phyloP scores from a whole-genome alignment of 2,329 filamentous ascomycete genomes.

The Emmonsia crescens region DNA sequence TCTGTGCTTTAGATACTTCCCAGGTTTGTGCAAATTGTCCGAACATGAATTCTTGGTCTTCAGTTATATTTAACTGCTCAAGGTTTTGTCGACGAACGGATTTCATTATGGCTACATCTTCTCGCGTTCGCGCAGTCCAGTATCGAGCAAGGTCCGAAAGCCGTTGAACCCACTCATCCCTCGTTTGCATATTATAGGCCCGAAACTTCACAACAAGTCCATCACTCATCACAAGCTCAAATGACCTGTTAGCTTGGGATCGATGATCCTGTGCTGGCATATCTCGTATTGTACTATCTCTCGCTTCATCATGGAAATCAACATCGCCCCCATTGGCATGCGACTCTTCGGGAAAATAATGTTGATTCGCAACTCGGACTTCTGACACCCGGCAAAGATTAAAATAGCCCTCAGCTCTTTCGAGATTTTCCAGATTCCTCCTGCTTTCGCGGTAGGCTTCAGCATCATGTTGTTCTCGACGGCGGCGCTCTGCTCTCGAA shows the following conservation, averaged over 20 bases:
- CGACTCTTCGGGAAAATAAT: conserved; percentile 43
- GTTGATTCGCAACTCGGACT: conserved; percentile 45
- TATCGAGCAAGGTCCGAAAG: conserved; percentile 48
- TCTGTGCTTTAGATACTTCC: conserved; percentile 54
- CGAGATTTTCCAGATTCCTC: conserved; percentile 48
- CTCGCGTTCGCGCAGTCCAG: conserved; percentile 48
- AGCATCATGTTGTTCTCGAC: conserved; percentile 41
- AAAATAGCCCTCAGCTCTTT: conserved; percentile 53
- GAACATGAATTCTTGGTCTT: conserved; percentile 53
- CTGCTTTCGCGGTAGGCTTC: conserved; percentile 50
- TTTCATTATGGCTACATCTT: conserved; percentile 49
- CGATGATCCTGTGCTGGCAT: not conserved
- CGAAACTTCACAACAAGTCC: conserved; percentile 51
- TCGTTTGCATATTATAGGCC: conserved; percentile 46
- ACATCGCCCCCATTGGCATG: conserved; percentile 44
- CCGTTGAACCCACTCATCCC: conserved; percentile 52
- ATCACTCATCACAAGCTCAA: conserved; percentile 53
- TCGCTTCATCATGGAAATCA: conserved; percentile 42
- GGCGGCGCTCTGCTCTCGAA: conserved; percentile 35
- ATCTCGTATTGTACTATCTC: conserved; percentile 23
- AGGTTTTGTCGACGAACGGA: conserved; percentile 48
- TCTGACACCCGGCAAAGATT: conserved; percentile 47
- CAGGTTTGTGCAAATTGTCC: conserved; percentile 58
- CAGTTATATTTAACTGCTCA: conserved; percentile 50
- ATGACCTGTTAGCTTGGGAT: conserved; percentile 34